These are phyloP conservation scores for Thelonectria olida DNA, from an alignment of 2,329 filamentous ascomycete genomes.

Conservation along the genomic window DNA sequence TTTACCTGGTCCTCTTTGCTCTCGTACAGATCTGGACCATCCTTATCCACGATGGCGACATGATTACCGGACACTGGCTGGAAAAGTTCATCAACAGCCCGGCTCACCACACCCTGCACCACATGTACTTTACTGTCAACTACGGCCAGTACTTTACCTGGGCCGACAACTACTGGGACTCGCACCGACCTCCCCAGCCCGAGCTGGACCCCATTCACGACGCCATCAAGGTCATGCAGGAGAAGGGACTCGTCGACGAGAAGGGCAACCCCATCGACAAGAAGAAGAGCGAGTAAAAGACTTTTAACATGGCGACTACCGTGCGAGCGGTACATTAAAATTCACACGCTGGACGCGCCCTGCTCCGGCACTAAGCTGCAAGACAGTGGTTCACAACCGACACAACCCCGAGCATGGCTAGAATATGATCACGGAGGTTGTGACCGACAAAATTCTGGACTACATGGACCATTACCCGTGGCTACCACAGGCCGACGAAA, in stretches of 20 bases:
- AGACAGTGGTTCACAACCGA: not conserved
- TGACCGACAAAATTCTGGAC: not conserved
- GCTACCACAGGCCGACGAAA: not conserved
- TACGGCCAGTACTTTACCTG: conserved; percentile 61
- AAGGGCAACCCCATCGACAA: conserved; percentile 50
- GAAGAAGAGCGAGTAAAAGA: conserved; percentile 39
- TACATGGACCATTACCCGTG: not conserved
- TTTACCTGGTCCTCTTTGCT: conserved; percentile 55
- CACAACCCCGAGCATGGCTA: too few relatives aligned
- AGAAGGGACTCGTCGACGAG: conserved; percentile 55
- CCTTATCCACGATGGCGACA: conserved; percentile 59
- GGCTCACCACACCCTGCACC: conserved; percentile 58
- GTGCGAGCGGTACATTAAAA: not conserved
- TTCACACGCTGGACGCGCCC: too few relatives aligned
- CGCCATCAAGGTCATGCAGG: conserved; percentile 53
- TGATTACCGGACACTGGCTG: conserved; percentile 57
- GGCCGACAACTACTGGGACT: conserved; percentile 56
- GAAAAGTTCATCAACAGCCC: conserved; percentile 59
- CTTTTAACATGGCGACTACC: too few relatives aligned
- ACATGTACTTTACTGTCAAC: conserved; percentile 61
- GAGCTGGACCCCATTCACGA: conserved; percentile 56
- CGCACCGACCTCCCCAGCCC: conserved; percentile 54
- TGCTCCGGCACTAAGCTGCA: not conserved
- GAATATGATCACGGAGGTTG: not conserved
- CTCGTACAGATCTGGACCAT: conserved; percentile 60